Percentiles rank a stretch among this genome's conserved stretches.
Evolutionary conservation across 306 rosid genomes (phyloP).

Genomic region (Prunus mira): DNA sequence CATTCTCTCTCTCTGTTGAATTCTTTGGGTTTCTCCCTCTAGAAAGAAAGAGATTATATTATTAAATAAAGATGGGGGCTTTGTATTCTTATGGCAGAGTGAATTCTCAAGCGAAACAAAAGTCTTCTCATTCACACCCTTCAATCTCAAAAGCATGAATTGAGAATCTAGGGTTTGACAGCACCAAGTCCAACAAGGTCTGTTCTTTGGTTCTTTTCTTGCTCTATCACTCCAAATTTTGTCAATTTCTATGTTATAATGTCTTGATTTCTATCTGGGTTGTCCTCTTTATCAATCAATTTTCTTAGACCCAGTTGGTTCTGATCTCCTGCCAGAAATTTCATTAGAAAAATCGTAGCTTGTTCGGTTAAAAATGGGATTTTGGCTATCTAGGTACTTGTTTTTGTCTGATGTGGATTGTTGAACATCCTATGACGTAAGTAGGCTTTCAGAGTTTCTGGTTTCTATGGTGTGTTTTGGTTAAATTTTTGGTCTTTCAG

Average conservation of each 20-base stretch:
- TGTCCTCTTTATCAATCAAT: neutral
- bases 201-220: slow-evolving; percentile 43
- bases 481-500: slow-evolving; percentile 26
- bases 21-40: slow-evolving; percentile 11
- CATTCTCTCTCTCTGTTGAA: slow-evolving; percentile 22
- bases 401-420: slow-evolving; percentile 27
- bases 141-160: slow-evolving; percentile 58
- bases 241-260: slow-evolving; percentile 14
- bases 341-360: slow-evolving; percentile 7
- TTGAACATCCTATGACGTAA: slow-evolving; percentile 33
- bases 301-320: slow-evolving; percentile 27
- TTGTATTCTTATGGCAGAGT: slow-evolving; percentile 57
- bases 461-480: slow-evolving; percentile 25
- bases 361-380: slow-evolving; percentile 46
- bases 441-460: slow-evolving; percentile 22
- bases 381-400: slow-evolving; percentile 33
- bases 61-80: slow-evolving; percentile 48
- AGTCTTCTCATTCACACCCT: slow-evolving; percentile 73
- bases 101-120: slow-evolving; percentile 59
- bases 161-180: slow-evolving; percentile 87
- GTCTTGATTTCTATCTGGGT: slow-evolving; percentile 27
- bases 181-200: slow-evolving; percentile 62
- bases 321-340: slow-evolving; percentile 34
- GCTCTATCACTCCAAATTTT: slow-evolving; percentile 22
- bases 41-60: neutral